These are phyloP conservation scores for Cordyceps pruinosa DNA, from an alignment of 2,329 filamentous ascomycete genomes.

Conservation along the genomic window DNA sequence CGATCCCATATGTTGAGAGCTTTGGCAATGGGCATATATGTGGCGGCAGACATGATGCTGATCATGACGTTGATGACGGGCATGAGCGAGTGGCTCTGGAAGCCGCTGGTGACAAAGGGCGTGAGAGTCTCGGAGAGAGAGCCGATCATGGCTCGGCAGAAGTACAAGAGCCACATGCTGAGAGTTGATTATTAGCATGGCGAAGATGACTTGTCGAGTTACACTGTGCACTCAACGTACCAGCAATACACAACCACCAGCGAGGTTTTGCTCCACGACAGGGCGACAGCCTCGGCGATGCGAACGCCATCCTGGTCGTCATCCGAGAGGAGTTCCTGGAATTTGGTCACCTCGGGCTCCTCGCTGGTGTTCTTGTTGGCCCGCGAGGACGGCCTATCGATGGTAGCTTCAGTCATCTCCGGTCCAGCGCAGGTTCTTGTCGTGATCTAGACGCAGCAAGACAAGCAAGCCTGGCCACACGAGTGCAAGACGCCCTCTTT, in stretches of 20 bases:
- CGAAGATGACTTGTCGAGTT: not conserved
- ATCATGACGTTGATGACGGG: conserved; percentile 32
- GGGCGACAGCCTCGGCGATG: conserved; percentile 19
- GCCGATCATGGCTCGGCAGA: conserved; percentile 9
- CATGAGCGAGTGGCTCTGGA: conserved; percentile 10
- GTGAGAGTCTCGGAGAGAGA: not conserved
- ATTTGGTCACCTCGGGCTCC: conserved; percentile 1
- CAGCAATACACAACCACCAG: conserved; percentile 17
- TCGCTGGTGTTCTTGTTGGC: conserved; percentile 1
- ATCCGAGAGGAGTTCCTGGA: not conserved
- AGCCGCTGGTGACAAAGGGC: conserved; percentile 4
- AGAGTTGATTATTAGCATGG: not conserved
- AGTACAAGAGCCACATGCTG: conserved; percentile 14
- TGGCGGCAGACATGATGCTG: conserved; percentile 23
- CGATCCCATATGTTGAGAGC: conserved; percentile 33
- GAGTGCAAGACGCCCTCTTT: not conserved
- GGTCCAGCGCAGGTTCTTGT: too few relatives aligned
- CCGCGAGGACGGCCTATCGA: not conserved
- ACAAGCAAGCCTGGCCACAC: not conserved
- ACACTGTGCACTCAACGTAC: not conserved
- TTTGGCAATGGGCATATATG: conserved; percentile 29
- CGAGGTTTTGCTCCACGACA: conserved; percentile 18
- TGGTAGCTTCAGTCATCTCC: not conserved
- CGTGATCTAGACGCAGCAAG: not conserved
- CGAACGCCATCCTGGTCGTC: conserved; percentile 19